Conservation (phyloP, 2,329 filamentous ascomycete genomes). For the Clarireedia sp. region DNA sequence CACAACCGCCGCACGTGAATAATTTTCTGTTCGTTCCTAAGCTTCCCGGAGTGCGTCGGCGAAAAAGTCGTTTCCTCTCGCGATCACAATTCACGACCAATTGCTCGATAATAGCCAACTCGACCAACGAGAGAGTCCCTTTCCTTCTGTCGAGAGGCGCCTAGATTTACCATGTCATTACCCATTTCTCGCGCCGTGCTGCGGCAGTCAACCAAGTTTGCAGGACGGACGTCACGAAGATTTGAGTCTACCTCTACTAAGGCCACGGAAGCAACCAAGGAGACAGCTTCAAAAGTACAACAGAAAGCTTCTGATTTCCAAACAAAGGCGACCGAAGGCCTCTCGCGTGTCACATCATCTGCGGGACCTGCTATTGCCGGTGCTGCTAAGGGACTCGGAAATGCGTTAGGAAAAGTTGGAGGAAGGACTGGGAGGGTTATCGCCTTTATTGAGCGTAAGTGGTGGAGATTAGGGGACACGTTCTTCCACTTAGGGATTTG, state of each 20-base stretch:
- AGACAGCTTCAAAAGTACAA: slow-evolving; percentile 36
- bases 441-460: slow-evolving; percentile 78
- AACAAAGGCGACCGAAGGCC: slow-evolving; percentile 69
- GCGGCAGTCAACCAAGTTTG: slow-evolving; percentile 26
- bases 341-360: slow-evolving; percentile 71
- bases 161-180: slow-evolving; percentile 26
- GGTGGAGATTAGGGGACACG: not conserved
- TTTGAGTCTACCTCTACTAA: slow-evolving; percentile 52
- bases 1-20: not conserved
- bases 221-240: slow-evolving; percentile 31
- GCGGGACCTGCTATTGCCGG: slow-evolving; percentile 70
- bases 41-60: slow-evolving; percentile 16
- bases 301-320: slow-evolving; percentile 39
- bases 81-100: slow-evolving; percentile 21
- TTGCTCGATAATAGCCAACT: slow-evolving; percentile 21
- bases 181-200: slow-evolving; percentile 25
- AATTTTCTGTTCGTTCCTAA: slow-evolving; percentile 10
- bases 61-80: slow-evolving; percentile 21
- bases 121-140: slow-evolving; percentile 13
- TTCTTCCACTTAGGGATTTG: slow-evolving; percentile 14
- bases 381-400: slow-evolving; percentile 59
- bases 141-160: slow-evolving; percentile 16
- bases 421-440: slow-evolving; percentile 76
- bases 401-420: slow-evolving; percentile 66
- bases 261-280: slow-evolving; percentile 38